These are phyloP conservation scores for Xenoacremonium recifei DNA, from an alignment of 2,329 filamentous ascomycete species.

Conservation along the genomic window DNA sequence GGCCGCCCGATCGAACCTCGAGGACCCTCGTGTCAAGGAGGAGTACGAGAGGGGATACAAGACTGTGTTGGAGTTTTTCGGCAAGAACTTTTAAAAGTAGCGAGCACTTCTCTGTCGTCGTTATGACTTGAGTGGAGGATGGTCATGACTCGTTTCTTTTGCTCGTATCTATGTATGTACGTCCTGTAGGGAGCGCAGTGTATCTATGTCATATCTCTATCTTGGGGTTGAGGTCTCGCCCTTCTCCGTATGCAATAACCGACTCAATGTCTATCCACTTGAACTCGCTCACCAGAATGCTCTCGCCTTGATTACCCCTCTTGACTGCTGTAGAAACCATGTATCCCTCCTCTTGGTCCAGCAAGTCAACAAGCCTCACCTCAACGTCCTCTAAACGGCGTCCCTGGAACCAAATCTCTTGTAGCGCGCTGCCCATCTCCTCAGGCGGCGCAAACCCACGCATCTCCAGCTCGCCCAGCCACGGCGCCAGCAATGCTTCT, in stretches of 20 bases:
- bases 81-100: conserved; percentile 43
- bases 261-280: conserved; percentile 2
- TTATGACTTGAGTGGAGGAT: too few relatives aligned
- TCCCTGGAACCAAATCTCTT: conserved; percentile 32
- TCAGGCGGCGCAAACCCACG: conserved; percentile 57
- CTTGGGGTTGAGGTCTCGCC: too few relatives aligned
- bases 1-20: conserved; percentile 62
- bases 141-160: too few relatives aligned
- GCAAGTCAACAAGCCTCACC: conserved; percentile 35
- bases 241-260: neutral
- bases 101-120: too few relatives aligned
- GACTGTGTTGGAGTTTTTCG: conserved; percentile 57
- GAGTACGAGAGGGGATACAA: conserved; percentile 64
- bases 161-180: too few relatives aligned
- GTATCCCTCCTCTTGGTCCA: conserved; percentile 54
- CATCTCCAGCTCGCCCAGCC: conserved; percentile 72
- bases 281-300: conserved; percentile 2
- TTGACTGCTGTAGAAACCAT: conserved; percentile 53
- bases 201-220: too few relatives aligned
- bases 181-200: too few relatives aligned
- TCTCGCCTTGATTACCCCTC: conserved; percentile 1
- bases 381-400: conserved; percentile 32
- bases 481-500: conserved; percentile 70
- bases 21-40: conserved; percentile 54
- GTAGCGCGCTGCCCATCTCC: conserved; percentile 15